A percentile compares a stretch with the other conserved stretches of the same genome.
Evolutionary conservation across 225 moss, liverwort and hornwort genomes (phyloP).

Genomic region (Marchantia polymorpha): DNA sequence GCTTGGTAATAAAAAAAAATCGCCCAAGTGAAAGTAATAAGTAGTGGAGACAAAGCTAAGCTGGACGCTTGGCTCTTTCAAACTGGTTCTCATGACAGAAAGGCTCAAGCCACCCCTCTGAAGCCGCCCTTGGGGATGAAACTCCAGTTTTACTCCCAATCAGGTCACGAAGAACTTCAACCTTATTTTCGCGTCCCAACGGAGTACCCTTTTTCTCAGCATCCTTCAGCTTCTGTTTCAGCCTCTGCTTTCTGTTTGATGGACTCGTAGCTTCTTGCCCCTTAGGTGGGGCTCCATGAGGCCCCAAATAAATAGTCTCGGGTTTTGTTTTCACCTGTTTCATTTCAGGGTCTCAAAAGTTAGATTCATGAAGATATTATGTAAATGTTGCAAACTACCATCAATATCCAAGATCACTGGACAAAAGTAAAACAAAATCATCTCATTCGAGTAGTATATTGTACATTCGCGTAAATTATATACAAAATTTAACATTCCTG

Average conservation of each 20-base stretch:
- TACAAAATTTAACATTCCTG: no score
- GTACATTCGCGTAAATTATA: no score
- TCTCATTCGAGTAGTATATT: no score
- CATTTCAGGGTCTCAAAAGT: background rate
- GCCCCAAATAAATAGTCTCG: constrained; percentile 85
- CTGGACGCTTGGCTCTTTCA: constrained; percentile 58
- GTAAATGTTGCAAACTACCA: background rate
- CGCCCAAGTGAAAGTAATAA: background rate
- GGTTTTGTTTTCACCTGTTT: constrained; percentile 61
- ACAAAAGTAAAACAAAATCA: no score
- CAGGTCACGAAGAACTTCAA: constrained; percentile 92
- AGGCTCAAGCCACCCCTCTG: constrained; percentile 92
- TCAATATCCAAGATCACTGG: background rate
- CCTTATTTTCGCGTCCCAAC: constrained; percentile 93
- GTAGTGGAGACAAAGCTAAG: constrained; percentile 14
- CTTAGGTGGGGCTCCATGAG: constrained; percentile 90
- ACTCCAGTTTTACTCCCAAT: constrained; percentile 67
- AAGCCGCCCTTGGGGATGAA: constrained; percentile 48
- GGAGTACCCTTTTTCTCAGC: constrained; percentile 72
- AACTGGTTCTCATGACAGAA: constrained; percentile 98
- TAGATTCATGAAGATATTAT: background rate
- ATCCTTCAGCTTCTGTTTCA: constrained; percentile 95
- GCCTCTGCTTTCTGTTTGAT: constrained; percentile 74
- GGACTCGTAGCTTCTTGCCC: constrained; percentile 62
- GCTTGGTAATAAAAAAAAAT: background rate